Conservation (phyloP, 108 stramenopile species). For the Asterionellopsis glacialis region DNA sequence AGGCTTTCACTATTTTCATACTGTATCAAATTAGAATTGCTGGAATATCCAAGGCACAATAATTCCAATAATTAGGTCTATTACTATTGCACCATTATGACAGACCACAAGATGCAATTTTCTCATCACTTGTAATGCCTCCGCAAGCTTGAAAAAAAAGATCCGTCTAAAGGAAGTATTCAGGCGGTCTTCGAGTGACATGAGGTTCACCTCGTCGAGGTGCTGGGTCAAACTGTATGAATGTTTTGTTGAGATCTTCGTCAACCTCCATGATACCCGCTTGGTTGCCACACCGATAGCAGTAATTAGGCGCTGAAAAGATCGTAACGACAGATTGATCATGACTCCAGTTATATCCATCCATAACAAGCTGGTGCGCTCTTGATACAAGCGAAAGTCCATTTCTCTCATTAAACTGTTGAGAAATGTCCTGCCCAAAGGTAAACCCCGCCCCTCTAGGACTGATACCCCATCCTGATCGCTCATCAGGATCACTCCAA, state of each 20-base stretch:
- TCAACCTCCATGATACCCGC: constrained; percentile 99
- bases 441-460: constrained; percentile 97
- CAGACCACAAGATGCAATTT: too few species aligned
- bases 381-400: constrained; percentile 81
- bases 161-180: constrained; percentile 88
- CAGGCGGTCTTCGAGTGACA: constrained; percentile 88
- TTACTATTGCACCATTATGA: too few species aligned
- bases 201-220: constrained; percentile 95
- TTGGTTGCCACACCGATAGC: constrained; percentile 97
- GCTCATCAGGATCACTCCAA: constrained; percentile 97
- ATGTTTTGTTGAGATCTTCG: constrained; percentile 81
- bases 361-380: constrained; percentile 93
- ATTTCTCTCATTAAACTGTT: constrained; percentile 86
- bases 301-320: constrained; percentile 98
- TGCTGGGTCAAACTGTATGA: constrained; percentile 95
- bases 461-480: constrained; percentile 92
- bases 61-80: too few species aligned
- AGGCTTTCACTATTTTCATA: too few species aligned
- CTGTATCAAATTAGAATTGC: too few species aligned
- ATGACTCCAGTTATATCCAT: constrained; percentile 98
- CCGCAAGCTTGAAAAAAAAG: too few species aligned
- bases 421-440: constrained; percentile 84
- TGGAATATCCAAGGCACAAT: too few species aligned
- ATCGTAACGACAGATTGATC: constrained; percentile 93
- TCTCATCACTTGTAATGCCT: too few species aligned